These are phyloP conservation scores for Sclerotinia nivalis DNA, from an alignment of 2,329 filamentous ascomycete species.

Conservation along the genomic window DNA sequence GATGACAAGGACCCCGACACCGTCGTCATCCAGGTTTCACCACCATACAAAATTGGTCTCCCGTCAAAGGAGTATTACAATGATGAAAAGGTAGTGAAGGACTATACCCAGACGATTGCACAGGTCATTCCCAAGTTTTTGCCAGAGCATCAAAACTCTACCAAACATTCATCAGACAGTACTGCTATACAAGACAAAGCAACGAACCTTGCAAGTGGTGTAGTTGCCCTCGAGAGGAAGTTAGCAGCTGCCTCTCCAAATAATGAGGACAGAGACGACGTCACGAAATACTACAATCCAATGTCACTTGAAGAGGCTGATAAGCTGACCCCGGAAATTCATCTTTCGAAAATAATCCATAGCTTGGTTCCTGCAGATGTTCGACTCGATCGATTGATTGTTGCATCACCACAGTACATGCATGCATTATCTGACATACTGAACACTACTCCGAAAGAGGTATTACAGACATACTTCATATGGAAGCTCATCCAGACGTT, in stretches of 20 bases:
- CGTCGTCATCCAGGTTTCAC: slow-evolving; percentile 46
- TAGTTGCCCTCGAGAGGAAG: slow-evolving; percentile 62
- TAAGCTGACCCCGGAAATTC: slow-evolving; percentile 56
- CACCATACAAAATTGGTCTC: slow-evolving; percentile 53
- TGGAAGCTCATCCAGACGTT: slow-evolving; percentile 63
- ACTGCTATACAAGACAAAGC: slow-evolving; percentile 27
- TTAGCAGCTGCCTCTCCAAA: slow-evolving; percentile 60
- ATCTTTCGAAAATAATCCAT: slow-evolving; percentile 53
- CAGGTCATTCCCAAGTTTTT: slow-evolving; percentile 34
- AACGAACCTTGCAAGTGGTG: slow-evolving; percentile 40
- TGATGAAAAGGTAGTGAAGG: slow-evolving; percentile 52
- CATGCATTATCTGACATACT: slow-evolving; percentile 58
- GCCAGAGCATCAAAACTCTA: slow-evolving; percentile 28
- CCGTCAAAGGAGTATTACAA: slow-evolving; percentile 63
- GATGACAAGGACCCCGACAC: slow-evolving; percentile 52
- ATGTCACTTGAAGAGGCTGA: slow-evolving; percentile 57
- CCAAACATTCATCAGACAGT: slow-evolving; percentile 26
- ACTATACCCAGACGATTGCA: slow-evolving; percentile 51
- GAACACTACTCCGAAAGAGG: slow-evolving; percentile 52
- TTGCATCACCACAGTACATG: slow-evolving; percentile 61
- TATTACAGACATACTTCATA: slow-evolving; percentile 61
- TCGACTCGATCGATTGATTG: slow-evolving; percentile 55
- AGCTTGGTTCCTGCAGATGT: slow-evolving; percentile 54
- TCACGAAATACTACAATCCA: slow-evolving; percentile 69
- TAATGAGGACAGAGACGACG: slow-evolving; percentile 59